Evolutionary conservation across 176 grass and related monocot genomes (phyloP).

Genomic region (Avena insularis): DNA sequence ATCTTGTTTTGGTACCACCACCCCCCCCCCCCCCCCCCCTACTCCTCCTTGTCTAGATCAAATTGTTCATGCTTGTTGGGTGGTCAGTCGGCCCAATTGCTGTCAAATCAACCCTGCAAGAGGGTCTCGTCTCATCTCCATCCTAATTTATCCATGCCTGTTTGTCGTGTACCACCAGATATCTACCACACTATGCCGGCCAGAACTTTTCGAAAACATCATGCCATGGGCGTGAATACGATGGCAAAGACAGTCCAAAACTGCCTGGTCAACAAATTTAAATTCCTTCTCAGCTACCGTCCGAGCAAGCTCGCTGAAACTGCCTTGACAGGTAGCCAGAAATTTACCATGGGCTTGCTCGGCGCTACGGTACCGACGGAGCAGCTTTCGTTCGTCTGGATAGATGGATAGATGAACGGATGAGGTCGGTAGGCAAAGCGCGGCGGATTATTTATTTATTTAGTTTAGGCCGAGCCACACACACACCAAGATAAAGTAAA

Average conservation of each 20-base stretch:
- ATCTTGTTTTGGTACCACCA: too few species aligned
- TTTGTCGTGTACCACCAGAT: not conserved
- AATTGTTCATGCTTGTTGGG: not conserved
- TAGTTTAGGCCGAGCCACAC: constrained; percentile 36
- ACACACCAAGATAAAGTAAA: constrained; percentile 31
- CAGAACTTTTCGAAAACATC: not conserved
- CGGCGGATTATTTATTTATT: not conserved
- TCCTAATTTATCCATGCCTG: not conserved
- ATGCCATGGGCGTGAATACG: not conserved
- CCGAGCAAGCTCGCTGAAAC: not conserved
- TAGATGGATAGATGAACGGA: not conserved
- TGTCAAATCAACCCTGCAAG: not conserved
- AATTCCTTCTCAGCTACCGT: not conserved
- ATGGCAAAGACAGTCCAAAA: not conserved
- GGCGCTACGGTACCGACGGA: too few species aligned
- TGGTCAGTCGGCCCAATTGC: not conserved
- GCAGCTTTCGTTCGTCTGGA: too few species aligned
- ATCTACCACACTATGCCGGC: not conserved
- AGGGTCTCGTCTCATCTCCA: not conserved
- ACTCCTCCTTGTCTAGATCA: too few species aligned
- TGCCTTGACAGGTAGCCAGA: not conserved
- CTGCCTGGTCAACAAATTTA: not conserved
- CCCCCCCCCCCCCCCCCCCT: too few species aligned
- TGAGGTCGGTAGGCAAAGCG: constrained; percentile 35
- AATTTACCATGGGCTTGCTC: not conserved